phyloP scores from a whole-genome alignment of 257 asterid species.

The Eustoma russellianum region DNA sequence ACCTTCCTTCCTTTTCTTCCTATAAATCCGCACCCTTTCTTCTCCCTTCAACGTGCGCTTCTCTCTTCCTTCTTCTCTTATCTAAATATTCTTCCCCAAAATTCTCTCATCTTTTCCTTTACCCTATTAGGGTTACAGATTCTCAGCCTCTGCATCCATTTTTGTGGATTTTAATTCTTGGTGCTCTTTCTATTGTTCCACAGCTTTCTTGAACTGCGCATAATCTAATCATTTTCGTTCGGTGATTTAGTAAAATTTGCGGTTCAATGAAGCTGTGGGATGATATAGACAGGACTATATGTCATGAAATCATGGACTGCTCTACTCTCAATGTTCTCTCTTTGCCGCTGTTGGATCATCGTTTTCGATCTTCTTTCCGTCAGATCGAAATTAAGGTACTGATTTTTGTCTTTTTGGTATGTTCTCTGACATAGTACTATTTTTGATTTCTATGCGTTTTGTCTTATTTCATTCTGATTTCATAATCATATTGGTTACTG shows the following conservation, averaged over 20 bases:
- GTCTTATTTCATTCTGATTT: too few relatives aligned
- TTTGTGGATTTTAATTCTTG: slow-evolving; percentile 14
- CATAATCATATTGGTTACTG: too few relatives aligned
- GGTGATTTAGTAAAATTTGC: slow-evolving; percentile 10
- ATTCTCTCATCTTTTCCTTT: slow-evolving; percentile 15
- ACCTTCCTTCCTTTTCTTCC: slow-evolving; percentile 29
- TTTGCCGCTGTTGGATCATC: slow-evolving; percentile 12
- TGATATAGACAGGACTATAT: slow-evolving; percentile 36
- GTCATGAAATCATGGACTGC: too few relatives aligned
- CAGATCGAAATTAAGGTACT: too few relatives aligned
- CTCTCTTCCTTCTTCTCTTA: slow-evolving; percentile 2
- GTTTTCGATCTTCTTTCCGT: too few relatives aligned
- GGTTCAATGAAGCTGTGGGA: slow-evolving; percentile 98
- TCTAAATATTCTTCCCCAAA: background rate
- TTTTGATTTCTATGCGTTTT: too few relatives aligned
- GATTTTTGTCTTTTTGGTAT: too few relatives aligned
- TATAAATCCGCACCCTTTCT: slow-evolving; percentile 48
- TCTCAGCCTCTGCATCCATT: too few relatives aligned
- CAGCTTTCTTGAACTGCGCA: slow-evolving; percentile 98
- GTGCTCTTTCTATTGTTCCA: slow-evolving; percentile 69
- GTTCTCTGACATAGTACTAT: too few relatives aligned
- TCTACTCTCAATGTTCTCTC: too few relatives aligned
- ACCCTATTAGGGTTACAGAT: too few relatives aligned
- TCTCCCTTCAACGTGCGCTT: slow-evolving; percentile 27
- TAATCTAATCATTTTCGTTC: background rate